A percentile compares a stretch with the other conserved stretches of the same genome.
These are phyloP conservation scores for Scheffersomyces illinoinensis DNA, from an alignment of 1,139 yeast species.

Conservation along the genomic window DNA sequence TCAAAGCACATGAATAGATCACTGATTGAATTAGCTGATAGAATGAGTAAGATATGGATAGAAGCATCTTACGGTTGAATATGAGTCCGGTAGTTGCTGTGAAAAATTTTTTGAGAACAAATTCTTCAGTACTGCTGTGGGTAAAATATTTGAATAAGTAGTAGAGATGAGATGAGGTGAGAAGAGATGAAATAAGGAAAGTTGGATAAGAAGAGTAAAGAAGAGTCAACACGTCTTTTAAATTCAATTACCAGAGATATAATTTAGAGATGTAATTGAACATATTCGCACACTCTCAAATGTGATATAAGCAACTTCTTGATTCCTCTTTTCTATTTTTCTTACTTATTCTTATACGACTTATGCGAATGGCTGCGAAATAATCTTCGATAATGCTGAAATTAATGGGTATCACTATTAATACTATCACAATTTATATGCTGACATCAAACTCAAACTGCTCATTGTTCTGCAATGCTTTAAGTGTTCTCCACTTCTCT, in stretches of 20 bases:
- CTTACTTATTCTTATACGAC: too few relatives aligned
- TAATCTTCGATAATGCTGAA: background rate
- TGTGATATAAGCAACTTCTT: background rate
- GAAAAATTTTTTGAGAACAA: too few relatives aligned
- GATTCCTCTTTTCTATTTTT: background rate
- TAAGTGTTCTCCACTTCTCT: slow-evolving; percentile 63
- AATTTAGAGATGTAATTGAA: background rate
- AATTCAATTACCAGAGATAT: too few relatives aligned
- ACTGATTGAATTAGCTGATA: background rate
- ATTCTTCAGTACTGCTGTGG: too few relatives aligned
- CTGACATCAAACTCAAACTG: slow-evolving; percentile 2
- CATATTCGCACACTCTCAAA: background rate
- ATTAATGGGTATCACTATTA: background rate
- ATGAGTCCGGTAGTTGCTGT: background rate
- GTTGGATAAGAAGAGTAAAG: background rate
- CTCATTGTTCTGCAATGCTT: slow-evolving; percentile 24
- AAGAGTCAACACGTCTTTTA: too few relatives aligned
- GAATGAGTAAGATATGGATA: background rate
- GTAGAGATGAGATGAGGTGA: background rate
- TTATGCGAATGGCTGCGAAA: background rate
- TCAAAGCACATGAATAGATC: background rate
- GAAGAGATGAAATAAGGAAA: background rate
- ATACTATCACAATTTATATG: background rate
- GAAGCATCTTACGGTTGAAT: background rate
- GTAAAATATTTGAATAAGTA: too few relatives aligned